Base-by-base conservation (phyloP, 2,329 filamentous ascomycete genomes). In the Zasmidium citrigriseum region DNA sequence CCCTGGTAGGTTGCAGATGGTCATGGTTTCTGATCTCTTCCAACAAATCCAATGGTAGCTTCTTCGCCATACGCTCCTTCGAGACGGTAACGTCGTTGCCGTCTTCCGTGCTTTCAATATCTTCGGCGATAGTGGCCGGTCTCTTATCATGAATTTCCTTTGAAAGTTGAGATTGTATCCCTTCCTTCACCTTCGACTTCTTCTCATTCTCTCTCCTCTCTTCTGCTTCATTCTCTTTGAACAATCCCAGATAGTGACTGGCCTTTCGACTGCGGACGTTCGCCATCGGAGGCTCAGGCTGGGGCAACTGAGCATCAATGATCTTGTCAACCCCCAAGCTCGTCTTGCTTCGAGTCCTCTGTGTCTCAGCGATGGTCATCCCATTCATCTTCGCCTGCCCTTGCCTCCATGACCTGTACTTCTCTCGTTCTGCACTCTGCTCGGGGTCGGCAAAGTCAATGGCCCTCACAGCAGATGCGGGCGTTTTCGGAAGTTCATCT, bases 191-290 rank as follows among this genome's bases (percentile, higher is more conserved):
- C 52, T 55, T 57, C 16, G 52, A 24, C 76, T 57, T 77, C 76
- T 59, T 82, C 78, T 63, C 78, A 70, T 69, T 78, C 75, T 81
- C 82, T 55, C 80, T 77, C 61, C 82, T 80, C 27, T 82, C 79
- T 22, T 79, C 79, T 5, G 76, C 77, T 54, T 84, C 83, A 58
- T 85, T 85, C 61, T 86, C 84, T 66, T 86, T 86, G 74, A 88
- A 88, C 4, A 88, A 74, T 12, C 86, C 84, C 54, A 88, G 74
- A 66, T 86, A 86, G 67, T 88, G 85, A 67, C 84, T 87, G 45
- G 86, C 84, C 72, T 88, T 88, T 57, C 86, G 80, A 70, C 84
- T 87, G 59, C 86, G 80, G 47, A 83, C 82, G 64, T 84, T 79
- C 23, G 79, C 75, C 24, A 76, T 73, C 22, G 74, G 74, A 14